phyloP scores from a whole-genome alignment of 2,329 filamentous ascomycete species.

The Sporothrix variecibatus region DNA sequence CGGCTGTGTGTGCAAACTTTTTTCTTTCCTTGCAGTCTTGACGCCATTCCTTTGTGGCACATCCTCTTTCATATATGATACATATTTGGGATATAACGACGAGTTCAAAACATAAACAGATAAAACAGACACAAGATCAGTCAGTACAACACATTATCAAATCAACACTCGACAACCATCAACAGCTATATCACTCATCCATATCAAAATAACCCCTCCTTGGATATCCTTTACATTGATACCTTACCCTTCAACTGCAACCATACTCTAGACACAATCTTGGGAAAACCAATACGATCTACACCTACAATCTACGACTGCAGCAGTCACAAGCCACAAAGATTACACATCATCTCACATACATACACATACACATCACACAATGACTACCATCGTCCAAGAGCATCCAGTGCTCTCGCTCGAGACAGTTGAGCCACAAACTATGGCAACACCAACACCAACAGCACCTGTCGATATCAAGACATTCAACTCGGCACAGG shows the following conservation, averaged over 20 bases:
- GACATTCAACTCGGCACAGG: neutral
- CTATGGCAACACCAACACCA: neutral
- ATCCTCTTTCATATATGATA: neutral
- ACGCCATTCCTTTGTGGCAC: neutral
- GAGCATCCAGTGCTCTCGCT: constrained; percentile 16
- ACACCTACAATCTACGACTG: neutral
- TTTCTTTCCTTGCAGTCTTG: neutral
- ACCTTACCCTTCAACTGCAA: neutral
- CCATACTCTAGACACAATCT: neutral
- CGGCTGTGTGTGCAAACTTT: neutral
- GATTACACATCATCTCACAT: neutral
- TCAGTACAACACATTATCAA: neutral
- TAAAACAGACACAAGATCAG: neutral
- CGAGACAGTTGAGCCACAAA: neutral
- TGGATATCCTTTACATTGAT: neutral
- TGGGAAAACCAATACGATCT: neutral
- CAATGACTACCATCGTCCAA: constrained; percentile 17
- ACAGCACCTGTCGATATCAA: neutral
- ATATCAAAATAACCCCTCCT: neutral
- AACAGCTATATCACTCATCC: neutral
- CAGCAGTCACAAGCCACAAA: neutral
- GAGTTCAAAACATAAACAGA: neutral
- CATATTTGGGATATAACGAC: neutral
- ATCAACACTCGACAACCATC: neutral
- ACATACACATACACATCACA: neutral